A percentile compares a stretch with the other conserved stretches of the same genome.
These are phyloP conservation scores for Verruconis gallopava DNA, from an alignment of 2,329 filamentous ascomycete species.

Conservation along the genomic window DNA sequence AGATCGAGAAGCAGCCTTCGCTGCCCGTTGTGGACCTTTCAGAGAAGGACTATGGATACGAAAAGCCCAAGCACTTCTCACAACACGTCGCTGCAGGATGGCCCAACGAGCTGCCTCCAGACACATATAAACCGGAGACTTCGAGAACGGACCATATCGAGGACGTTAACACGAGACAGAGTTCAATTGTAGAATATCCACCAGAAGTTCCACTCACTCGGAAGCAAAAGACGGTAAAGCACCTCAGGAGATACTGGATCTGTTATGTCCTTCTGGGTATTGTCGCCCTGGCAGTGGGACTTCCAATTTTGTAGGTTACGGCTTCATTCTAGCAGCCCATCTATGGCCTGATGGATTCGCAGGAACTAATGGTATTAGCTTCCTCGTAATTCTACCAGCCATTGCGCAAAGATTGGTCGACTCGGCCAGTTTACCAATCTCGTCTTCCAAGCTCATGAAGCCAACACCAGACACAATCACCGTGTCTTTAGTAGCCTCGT, in stretches of 20 bases:
- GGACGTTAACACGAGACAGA: not conserved
- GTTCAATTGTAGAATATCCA: not conserved
- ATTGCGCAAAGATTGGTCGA: conserved; percentile 28
- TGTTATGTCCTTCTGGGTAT: conserved; percentile 23
- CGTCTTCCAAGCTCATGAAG: conserved; percentile 22
- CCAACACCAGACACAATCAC: conserved; percentile 21
- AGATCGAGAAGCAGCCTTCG: not conserved
- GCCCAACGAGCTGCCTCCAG: not conserved
- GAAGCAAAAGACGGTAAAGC: conserved; percentile 19
- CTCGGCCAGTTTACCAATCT: conserved; percentile 24
- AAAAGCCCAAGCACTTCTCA: not conserved
- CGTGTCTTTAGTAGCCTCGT: conserved; percentile 23
- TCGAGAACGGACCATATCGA: not conserved
- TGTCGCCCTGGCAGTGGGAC: conserved; percentile 26
- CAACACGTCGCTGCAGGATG: not conserved
- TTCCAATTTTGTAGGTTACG: conserved; percentile 26
- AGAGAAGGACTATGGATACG: not conserved
- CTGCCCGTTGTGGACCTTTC: not conserved
- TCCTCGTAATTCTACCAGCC: conserved; percentile 27
- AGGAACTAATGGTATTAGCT: no score
- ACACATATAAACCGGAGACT: not conserved
- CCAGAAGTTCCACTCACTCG: conserved; percentile 12
- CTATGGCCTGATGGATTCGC: no score
- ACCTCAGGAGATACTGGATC: conserved; percentile 28
- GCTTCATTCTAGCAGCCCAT: not conserved